Evolutionary conservation across 495 filamentous ascomycete genomes (phyloP), one percentile per base, ranked within the genome.

Genomic region (Lentithecium fluviatile): DNA sequence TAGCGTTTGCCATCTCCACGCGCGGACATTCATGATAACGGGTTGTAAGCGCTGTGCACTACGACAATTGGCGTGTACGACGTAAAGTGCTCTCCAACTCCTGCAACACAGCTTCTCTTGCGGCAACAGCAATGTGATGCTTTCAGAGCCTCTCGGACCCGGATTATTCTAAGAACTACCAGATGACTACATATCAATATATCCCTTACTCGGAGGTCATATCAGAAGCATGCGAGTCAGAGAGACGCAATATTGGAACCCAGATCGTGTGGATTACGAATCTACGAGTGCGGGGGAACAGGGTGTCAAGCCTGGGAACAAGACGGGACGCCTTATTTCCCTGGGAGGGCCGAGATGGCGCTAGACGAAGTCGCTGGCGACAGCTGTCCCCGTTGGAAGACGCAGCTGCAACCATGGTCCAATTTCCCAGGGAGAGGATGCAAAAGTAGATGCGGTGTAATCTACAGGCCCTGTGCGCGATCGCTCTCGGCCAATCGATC

Each of bases 161-260:
- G 59, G 24, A 45, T 56, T 62, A 56, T 56, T 62, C 45, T 56
- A 42, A 34, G 38, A 42, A 32, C 12, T 13, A 6, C 29, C 40
- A 43, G 13, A 21, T 34, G 12, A 6, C 25, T 37, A 11, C 45
- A 49, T 8, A 23, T 23, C 19, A 60, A 52, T 52, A 58, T 51
- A 38, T 6, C 13, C 2, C 23, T 24, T 23, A 19, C 21, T 2
- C 2, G n/a, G 6, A 32, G 36, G 7, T 17, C 15, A 13, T 4
- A 7, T 5, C 8, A 37, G 26, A 37, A 36, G n/a, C 32, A 24
- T 38, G 25, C 25, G 32, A 38, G 15, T 19, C 8, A 29, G 19
- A 53, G 13, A 53, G 15, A 6, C 36, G n/a, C n/a, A n/a, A n/a
- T n/a, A n/a, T n/a, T n/a, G n/a, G n/a, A n/a, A n/a, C n/a, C 10